Conservation (phyloP, 1,139 yeast species). For the Yamadazyma spencermartinsiae region DNA sequence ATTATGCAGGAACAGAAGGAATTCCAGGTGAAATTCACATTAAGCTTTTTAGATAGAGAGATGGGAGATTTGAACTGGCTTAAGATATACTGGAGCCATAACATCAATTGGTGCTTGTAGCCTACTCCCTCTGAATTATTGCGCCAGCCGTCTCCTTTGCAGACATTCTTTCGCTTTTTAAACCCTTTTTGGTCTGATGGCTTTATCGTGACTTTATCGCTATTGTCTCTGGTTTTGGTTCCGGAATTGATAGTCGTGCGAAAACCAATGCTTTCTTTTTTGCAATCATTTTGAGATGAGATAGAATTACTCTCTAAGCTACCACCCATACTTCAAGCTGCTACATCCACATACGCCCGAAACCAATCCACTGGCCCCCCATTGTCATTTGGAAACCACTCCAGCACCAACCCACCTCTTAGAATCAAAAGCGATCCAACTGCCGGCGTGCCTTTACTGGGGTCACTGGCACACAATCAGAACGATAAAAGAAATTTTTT, state of each 20-base stretch:
- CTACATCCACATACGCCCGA: not conserved
- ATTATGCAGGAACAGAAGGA: slow-evolving; percentile 3
- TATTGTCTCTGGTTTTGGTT: not conserved
- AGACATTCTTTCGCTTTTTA: not conserved
- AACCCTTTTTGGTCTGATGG: not conserved
- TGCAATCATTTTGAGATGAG: slow-evolving; percentile 3
- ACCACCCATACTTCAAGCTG: too few relatives aligned
- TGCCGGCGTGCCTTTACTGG: too few relatives aligned
- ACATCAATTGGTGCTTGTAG: too few relatives aligned
- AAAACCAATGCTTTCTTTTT: not conserved
- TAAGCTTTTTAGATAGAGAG: slow-evolving; percentile 1
- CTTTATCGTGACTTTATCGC: too few relatives aligned
- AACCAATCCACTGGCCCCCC: not conserved
- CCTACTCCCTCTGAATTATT: too few relatives aligned
- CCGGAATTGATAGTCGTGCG: slow-evolving; percentile 1
- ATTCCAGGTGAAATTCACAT: slow-evolving; percentile 3
- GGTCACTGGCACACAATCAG: slow-evolving; percentile 4
- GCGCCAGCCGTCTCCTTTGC: too few relatives aligned
- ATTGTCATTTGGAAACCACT: too few relatives aligned
- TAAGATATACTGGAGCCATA: too few relatives aligned
- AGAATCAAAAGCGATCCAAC: not conserved
- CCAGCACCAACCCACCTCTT: not conserved
- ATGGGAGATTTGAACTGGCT: not conserved
- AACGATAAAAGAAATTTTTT: slow-evolving; percentile 10
- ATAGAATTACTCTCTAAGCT: too few relatives aligned